A percentile compares a stretch with the other conserved stretches of the same genome.
phyloP scores from a whole-genome alignment of 345 rosid species.

The Brassica napus region DNA sequence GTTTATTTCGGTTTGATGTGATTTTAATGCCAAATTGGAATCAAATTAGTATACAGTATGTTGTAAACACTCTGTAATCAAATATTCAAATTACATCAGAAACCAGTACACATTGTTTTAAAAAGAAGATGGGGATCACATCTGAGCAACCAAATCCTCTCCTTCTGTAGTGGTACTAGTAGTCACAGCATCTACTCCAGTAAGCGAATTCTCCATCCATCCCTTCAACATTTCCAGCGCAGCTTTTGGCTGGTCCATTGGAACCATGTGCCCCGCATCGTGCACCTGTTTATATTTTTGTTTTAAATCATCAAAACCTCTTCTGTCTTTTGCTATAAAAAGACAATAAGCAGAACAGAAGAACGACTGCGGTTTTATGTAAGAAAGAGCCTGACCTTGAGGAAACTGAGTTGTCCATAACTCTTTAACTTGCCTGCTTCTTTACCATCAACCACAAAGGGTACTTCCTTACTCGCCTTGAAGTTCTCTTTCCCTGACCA shows the following conservation, averaged over 20 bases:
- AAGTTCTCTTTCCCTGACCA: conserved; percentile 86
- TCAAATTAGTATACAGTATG: background rate
- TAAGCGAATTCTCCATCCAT: conserved; percentile 68
- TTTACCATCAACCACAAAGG: conserved; percentile 71
- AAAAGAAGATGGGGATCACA: conserved; percentile 46
- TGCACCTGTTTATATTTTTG: conserved; percentile 52
- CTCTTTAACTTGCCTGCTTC: conserved; percentile 76
- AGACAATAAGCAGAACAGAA: background rate
- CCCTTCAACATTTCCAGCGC: conserved; percentile 80
- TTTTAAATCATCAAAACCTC: conserved; percentile 11
- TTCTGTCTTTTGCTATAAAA: background rate
- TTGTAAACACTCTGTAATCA: background rate
- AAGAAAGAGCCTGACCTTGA: conserved; percentile 58
- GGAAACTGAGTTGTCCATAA: conserved; percentile 77
- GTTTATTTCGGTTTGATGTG: background rate
- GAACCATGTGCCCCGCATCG: conserved; percentile 98
- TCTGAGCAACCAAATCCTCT: conserved; percentile 57
- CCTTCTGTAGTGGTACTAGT: conserved; percentile 9
- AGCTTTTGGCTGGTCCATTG: conserved; percentile 97
- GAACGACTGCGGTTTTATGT: background rate
- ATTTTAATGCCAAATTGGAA: background rate
- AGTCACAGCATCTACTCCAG: conserved; percentile 24
- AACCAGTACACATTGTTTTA: background rate
- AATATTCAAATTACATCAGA: background rate
- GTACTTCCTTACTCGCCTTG: conserved; percentile 60